These are phyloP conservation scores for Colletotrichum karsti DNA, from an alignment of 2,329 filamentous ascomycete species.

Conservation along the genomic window DNA sequence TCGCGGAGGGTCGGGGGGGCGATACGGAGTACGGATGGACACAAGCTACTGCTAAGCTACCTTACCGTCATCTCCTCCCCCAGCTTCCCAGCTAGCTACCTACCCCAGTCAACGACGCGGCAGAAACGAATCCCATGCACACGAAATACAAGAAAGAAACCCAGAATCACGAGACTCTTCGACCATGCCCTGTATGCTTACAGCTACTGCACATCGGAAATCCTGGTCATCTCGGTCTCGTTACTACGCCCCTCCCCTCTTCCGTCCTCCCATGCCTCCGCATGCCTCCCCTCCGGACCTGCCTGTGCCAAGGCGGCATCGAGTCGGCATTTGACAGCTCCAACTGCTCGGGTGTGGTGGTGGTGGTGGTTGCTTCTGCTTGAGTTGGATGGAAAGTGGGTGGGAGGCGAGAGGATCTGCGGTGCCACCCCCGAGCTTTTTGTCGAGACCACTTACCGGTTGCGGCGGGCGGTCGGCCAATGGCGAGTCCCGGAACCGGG, in stretches of 20 bases:
- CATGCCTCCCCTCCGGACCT: background rate
- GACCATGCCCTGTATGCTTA: background rate
- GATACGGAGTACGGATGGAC: no score
- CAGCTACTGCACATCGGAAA: background rate
- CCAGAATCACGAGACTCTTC: background rate
- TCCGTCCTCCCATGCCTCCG: background rate
- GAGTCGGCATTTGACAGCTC: constrained; percentile 2
- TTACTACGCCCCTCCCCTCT: background rate
- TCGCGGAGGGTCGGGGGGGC: no score
- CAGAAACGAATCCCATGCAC: no score
- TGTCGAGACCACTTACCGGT: constrained; percentile 1
- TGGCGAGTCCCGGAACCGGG: background rate
- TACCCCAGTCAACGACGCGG: no score
- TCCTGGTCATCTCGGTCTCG: background rate
- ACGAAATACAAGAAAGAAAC: background rate
- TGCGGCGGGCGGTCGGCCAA: constrained; percentile 17
- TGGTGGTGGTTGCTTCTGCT: background rate
- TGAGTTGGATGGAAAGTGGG: background rate
- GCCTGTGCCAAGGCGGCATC: background rate
- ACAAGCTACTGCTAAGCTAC: no score
- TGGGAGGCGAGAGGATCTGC: background rate
- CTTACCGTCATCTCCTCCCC: no score
- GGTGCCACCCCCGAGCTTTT: background rate
- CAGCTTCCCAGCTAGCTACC: no score
- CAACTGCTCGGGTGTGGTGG: background rate